A percentile compares a stretch with the other conserved stretches of the same genome.
These are phyloP conservation scores for Colletotrichum euphorbiae DNA, from an alignment of 2,329 filamentous ascomycete species.

Conservation along the genomic window DNA sequence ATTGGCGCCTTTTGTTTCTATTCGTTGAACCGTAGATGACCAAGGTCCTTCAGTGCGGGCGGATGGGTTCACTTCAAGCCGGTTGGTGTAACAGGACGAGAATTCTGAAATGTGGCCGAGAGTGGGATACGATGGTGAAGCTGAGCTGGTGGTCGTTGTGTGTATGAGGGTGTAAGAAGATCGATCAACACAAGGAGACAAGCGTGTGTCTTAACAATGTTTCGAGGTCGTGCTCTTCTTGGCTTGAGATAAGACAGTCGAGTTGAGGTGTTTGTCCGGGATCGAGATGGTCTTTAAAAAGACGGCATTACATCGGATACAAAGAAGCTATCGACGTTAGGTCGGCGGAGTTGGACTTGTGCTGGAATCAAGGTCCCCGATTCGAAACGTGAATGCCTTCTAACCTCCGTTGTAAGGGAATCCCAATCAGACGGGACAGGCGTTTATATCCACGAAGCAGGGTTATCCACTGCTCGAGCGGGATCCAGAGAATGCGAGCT, in stretches of 20 bases:
- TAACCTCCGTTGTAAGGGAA: constrained; percentile 14
- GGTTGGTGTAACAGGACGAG: constrained; percentile 22
- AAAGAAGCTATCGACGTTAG: constrained; percentile 24
- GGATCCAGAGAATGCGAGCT: constrained; percentile 26
- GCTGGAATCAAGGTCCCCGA: constrained; percentile 29
- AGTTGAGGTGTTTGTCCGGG: background rate
- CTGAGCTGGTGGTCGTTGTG: background rate
- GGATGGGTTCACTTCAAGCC: background rate
- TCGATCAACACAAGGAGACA: background rate
- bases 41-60: constrained; percentile 14
- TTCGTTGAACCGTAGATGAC: constrained; percentile 8
- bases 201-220: background rate
- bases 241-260: constrained; percentile 3
- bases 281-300: constrained; percentile 19
- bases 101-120: background rate
- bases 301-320: constrained; percentile 21
- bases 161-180: background rate
- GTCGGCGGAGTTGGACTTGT: constrained; percentile 24
- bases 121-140: constrained; percentile 19
- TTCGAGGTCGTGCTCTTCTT: background rate
- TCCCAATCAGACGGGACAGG: constrained; percentile 21
- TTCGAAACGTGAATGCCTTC: constrained; percentile 26
- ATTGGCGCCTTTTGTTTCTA: constrained; percentile 12
- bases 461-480: constrained; percentile 20
- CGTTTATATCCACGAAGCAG: constrained; percentile 21